phyloP scores from a whole-genome alignment of 495 filamentous ascomycete species.

The Melanomma pulvis-pyrius region DNA sequence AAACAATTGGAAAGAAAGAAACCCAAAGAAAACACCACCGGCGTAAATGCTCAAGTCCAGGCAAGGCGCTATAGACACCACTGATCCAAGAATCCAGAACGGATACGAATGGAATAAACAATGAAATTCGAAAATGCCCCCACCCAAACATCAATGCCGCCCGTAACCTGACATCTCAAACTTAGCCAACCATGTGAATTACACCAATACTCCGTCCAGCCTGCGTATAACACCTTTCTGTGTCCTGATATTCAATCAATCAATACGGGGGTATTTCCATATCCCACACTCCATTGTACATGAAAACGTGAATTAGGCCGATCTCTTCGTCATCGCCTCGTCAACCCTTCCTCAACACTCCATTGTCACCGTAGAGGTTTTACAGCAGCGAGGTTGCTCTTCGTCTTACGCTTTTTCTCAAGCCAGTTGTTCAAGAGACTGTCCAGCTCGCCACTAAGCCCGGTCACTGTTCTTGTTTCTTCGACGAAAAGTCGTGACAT shows the following conservation, averaged over 20 bases:
- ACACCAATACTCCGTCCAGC: not conserved
- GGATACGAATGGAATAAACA: not conserved
- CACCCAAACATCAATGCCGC: not conserved
- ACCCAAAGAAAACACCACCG: not conserved
- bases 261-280: constrained; percentile 1
- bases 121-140: not conserved
- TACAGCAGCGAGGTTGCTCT: not conserved
- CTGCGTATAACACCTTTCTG: not conserved
- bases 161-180: not conserved
- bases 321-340: not conserved
- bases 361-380: not conserved
- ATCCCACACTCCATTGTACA: not conserved
- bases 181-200: not conserved
- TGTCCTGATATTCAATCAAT: not conserved
- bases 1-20: not conserved
- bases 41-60: not conserved
- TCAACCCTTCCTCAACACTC: not conserved
- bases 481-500: constrained; percentile 80
- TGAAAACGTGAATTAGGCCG: not conserved
- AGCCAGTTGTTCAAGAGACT: constrained; percentile 25
- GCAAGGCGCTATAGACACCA: not conserved
- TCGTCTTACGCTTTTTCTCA: constrained; percentile 22
- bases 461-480: constrained; percentile 57
- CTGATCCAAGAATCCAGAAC: not conserved
- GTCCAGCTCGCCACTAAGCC: constrained; percentile 30